Conservation (phyloP, 768 basidiomycete species). For the Xerocomellus intermedius region DNA sequence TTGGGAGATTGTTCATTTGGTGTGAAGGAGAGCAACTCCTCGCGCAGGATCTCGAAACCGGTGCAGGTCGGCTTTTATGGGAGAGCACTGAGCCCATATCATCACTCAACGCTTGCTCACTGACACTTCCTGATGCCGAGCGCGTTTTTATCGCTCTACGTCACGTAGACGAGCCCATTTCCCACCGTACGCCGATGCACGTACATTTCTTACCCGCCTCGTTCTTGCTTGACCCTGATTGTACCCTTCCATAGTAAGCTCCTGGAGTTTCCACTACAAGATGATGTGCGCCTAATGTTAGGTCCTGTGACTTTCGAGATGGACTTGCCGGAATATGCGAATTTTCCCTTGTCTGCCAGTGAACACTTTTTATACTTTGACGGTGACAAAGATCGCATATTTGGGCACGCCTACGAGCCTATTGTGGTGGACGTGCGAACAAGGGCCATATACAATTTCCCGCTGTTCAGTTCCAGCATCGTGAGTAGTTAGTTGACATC, state of each 20-base stretch:
- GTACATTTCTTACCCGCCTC: conserved; percentile 1
- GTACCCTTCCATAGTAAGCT: conserved; percentile 15
- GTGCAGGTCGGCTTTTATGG: conserved; percentile 20
- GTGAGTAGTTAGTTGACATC: conserved; percentile 8
- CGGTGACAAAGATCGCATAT: conserved; percentile 14
- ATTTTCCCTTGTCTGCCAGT: conserved; percentile 17
- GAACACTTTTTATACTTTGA: conserved; percentile 18
- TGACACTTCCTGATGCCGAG: conserved; percentile 15
- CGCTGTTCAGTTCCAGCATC: conserved; percentile 9
- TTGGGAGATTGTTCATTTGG: conserved; percentile 24
- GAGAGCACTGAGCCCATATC: conserved; percentile 13
- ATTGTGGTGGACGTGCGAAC: conserved; percentile 19
- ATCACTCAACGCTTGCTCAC: conserved; percentile 19
- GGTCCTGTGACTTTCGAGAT: conserved; percentile 16
- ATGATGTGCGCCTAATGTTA: conserved; percentile 9
- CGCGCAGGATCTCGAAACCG: conserved; percentile 21
- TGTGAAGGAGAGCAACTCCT: conserved; percentile 20
- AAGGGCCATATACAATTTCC: conserved; percentile 16
- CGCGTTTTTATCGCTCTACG: conserved; percentile 23
- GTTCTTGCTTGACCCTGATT: conserved; percentile 6
- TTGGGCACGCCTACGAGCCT: conserved; percentile 8
- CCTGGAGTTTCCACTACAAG: conserved; percentile 18
- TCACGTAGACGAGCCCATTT: conserved; percentile 14
- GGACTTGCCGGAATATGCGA: conserved; percentile 17
- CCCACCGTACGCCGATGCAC: conserved; percentile 19